Base-by-base conservation (phyloP, 345 rosid species). In the Populus tremula region DNA sequence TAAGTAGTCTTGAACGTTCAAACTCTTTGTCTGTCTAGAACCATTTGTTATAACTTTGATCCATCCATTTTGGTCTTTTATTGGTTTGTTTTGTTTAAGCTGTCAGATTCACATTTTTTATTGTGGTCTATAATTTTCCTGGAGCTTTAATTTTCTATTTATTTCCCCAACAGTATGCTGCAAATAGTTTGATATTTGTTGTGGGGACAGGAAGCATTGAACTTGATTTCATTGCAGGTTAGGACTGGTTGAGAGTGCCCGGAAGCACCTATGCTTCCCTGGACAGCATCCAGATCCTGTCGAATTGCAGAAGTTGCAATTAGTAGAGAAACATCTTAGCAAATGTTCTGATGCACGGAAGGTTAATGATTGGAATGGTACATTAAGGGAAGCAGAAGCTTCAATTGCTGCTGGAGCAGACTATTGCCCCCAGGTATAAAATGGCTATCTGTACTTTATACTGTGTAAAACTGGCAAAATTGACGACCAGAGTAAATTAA, bases 361-460 rank as follows among this genome's bases (percentile, higher is more conserved):
- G 77, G 84, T 84, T 29, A 83, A 91, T 62, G 92, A 92, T 18
- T 96, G 99, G 99, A 91, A 67, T 78, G 77, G 84, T 77, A 91
- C 84, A 45, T 74, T 94, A 82, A 84, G 88, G 72, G 93, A 94
- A 90, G 77, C 79, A 71, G 89, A 87, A 50, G 88, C 91, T n/a
- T 90, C 97, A 65, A 88, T 94, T 79, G 85, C 87, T 6, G 89
- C 92, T 77, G 99, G 99, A 27, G 98, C 97, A 45, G 98, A 96
- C 82, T 80, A 63, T 74, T 96, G 87, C 82, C 91, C 92, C 76
- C 98, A 88, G 97, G 99, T 96, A 33, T 33, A 82, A 73, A 45
- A 67, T 18, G 33, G 25, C 31, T 65, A 33, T 61, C 38, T 56
- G 17, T 53, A 33, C 21, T 71, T 72, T 33, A 61, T 36, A n/a